Evolutionary conservation across 441 rosid genomes (phyloP).

Genomic region (Daphne laureola): DNA sequence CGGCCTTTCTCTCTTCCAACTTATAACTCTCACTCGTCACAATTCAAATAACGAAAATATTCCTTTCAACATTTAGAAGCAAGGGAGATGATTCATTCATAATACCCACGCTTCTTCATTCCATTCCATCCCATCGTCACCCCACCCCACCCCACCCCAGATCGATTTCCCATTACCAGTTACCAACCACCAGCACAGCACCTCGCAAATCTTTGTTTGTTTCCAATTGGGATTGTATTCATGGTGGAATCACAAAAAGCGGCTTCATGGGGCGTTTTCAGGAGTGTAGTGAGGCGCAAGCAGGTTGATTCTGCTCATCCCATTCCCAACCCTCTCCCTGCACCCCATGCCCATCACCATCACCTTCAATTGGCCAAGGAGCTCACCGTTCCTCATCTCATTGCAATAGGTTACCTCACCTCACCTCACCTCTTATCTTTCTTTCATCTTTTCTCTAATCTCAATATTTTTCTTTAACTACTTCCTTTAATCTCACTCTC

Average conservation of each 20-base stretch:
- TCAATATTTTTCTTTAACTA: background rate
- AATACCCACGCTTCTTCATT: too few relatives aligned
- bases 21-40: too few relatives aligned
- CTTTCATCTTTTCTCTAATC: background rate
- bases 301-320: conserved; percentile 67
- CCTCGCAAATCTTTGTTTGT: too few relatives aligned
- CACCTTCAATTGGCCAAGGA: conserved; percentile 61
- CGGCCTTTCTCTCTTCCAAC: too few relatives aligned
- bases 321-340: too few relatives aligned
- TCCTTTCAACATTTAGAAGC: too few relatives aligned
- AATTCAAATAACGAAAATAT: too few relatives aligned
- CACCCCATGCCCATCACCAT: conserved; percentile 22
- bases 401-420: conserved; percentile 80
- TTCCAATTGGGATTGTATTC: conserved; percentile 38
- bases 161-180: too few relatives aligned
- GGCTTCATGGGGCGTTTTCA: conserved; percentile 35
- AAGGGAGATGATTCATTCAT: too few relatives aligned
- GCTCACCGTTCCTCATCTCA: conserved; percentile 58
- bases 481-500: background rate
- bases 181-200: too few relatives aligned
- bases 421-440: background rate
- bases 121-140: too few relatives aligned
- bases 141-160: too few relatives aligned
- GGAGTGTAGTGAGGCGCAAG: conserved; percentile 67
- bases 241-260: conserved; percentile 35